Base-by-base conservation (phyloP, 805 yeast species). In the Nematodospora valgi region DNA sequence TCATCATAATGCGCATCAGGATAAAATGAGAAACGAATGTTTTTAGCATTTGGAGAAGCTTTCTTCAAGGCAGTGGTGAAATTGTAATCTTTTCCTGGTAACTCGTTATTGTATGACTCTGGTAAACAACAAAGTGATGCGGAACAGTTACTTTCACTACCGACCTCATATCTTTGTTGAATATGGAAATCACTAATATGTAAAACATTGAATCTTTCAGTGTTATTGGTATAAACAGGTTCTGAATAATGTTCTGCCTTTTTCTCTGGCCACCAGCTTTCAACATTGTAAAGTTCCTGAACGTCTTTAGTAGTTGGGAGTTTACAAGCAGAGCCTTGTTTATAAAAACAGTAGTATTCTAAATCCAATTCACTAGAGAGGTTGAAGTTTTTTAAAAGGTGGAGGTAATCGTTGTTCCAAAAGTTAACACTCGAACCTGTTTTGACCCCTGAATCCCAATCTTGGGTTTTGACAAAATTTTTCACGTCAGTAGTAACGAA, bases 151-250 rank as follows among this genome's bases (percentile, higher is more conserved):
- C 72, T 72, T 51, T 77, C 83, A 8, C 72, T 53, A 19, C 81
- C 82, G 11, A 74, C 59, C 13, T 63, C 52, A 52, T 72, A 77
- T 41, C 74, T 73, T 35, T 73, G 54, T 50, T 79, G 75, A 30
- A 78, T 55, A 53, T 81, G 88, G 58, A 80, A 76, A 49, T 81
- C 87, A n/a, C 81, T 70, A 24, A 81, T 46, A 45, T 82, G 88
- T 41, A 81, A 59, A 5, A 79, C 86, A 40, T 78, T 76, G 55
- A 79, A 74, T 3, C 68, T 64, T 39, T 68, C 51, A 12, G 48
- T 37, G 27, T 46, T 44, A 14, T 37, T 38, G 9, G 42, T 38
- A 46, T 60, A 63, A 7, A 29, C 41, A 9, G 70, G 69, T 38
- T 60, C 58, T 12, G 34, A 31, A 22, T 40, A 34, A 38, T 56